These are phyloP conservation scores for Thymus mandschuricus DNA, from an alignment of 257 asterid species.

Conservation along the genomic window DNA sequence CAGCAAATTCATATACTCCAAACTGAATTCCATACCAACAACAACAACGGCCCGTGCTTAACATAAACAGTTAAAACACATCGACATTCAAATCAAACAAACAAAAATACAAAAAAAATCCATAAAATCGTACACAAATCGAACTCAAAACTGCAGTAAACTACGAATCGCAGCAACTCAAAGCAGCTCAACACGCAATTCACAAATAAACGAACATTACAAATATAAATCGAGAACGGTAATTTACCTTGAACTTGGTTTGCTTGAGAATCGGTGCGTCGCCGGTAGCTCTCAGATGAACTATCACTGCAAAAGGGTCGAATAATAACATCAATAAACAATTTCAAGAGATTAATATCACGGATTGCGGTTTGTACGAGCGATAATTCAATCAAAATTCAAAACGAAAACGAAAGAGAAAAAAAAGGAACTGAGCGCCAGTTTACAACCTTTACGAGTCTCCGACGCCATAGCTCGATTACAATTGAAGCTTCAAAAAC, in stretches of 20 bases:
- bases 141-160: neutral
- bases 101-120: neutral
- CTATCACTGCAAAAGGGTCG: slow-evolving; percentile 59
- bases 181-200: neutral
- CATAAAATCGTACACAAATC: too few species aligned
- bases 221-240: neutral
- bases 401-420: neutral
- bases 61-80: neutral
- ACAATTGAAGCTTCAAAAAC: neutral
- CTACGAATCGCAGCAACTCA: neutral
- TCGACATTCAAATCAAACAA: neutral
- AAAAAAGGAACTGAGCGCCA: neutral
- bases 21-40: neutral
- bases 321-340: neutral
- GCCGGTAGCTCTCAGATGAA: slow-evolving; percentile 93
- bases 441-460: slow-evolving; percentile 56
- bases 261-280: slow-evolving; percentile 95
- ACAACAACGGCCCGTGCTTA: neutral
- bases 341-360: neutral
- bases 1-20: neutral
- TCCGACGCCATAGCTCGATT: slow-evolving; percentile 52
- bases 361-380: neutral
- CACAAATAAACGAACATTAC: neutral
- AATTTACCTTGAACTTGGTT: slow-evolving; percentile 83
- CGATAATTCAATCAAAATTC: neutral